phyloP scores from a whole-genome alignment of 805 yeast genomes.

The Brettanomyces sp. region DNA sequence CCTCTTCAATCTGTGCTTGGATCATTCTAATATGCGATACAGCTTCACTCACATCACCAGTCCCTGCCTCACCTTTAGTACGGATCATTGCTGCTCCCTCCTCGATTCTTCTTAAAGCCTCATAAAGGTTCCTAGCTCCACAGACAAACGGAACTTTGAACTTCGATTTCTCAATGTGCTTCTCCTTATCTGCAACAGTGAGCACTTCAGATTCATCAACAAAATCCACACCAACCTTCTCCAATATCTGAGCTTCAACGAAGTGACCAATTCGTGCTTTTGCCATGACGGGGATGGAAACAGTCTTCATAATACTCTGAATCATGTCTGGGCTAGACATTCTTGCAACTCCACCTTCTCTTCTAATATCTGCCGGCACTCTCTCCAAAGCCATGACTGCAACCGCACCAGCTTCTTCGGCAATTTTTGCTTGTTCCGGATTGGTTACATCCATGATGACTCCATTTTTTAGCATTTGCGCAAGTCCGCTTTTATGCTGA shows the following conservation, averaged over 20 bases:
- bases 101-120: constrained; percentile 65
- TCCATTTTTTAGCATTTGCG: constrained; percentile 79
- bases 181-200: constrained; percentile 66
- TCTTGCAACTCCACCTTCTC: constrained; percentile 72
- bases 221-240: constrained; percentile 65
- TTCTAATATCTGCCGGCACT: constrained; percentile 81
- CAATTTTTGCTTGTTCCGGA: constrained; percentile 71
- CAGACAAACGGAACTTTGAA: constrained; percentile 75
- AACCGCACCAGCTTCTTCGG: constrained; percentile 79
- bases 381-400: constrained; percentile 85
- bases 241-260: constrained; percentile 73
- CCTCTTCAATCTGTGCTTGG: constrained; percentile 42
- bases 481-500: constrained; percentile 66
- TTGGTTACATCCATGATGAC: constrained; percentile 70
- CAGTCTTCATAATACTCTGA: constrained; percentile 60
- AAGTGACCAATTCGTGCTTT: constrained; percentile 77
- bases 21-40: constrained; percentile 64
- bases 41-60: constrained; percentile 80
- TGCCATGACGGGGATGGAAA: constrained; percentile 75
- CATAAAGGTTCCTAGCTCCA: constrained; percentile 76
- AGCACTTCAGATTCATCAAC: constrained; percentile 80
- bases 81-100: constrained; percentile 87
- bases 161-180: constrained; percentile 52
- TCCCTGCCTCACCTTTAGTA: constrained; percentile 85
- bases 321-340: constrained; percentile 83